Conservation (phyloP, 2,329 filamentous ascomycete species). For the Hypoxylon sp. region DNA sequence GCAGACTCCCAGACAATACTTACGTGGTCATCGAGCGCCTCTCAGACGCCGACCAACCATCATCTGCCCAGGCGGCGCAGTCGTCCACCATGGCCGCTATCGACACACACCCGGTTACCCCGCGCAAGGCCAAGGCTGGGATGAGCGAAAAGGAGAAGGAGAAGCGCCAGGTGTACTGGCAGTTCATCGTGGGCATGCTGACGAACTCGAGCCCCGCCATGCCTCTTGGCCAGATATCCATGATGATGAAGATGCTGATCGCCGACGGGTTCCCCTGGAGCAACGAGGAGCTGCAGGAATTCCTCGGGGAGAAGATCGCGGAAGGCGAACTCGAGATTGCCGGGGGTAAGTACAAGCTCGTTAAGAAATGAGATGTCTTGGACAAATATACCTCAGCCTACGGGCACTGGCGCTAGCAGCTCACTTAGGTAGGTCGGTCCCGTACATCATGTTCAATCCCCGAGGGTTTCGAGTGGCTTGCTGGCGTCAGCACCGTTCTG, state of each 20-base stretch:
- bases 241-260: slow-evolving; percentile 95
- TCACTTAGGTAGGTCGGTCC: not conserved
- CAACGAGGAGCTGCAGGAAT: slow-evolving; percentile 84
- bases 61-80: slow-evolving; percentile 35
- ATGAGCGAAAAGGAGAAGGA: slow-evolving; percentile 71
- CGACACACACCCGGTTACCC: slow-evolving; percentile 49
- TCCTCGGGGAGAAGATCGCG: slow-evolving; percentile 80
- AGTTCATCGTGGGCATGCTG: slow-evolving; percentile 94
- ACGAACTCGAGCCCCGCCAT: slow-evolving; percentile 86
- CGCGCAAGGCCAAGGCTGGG: slow-evolving; percentile 57
- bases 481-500: slow-evolving; percentile 25
- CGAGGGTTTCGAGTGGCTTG: slow-evolving; percentile 1
- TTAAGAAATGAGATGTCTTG: slow-evolving; percentile 59
- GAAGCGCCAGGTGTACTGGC: slow-evolving; percentile 76
- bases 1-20: slow-evolving; percentile 59
- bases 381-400: slow-evolving; percentile 11
- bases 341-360: slow-evolving; percentile 74
- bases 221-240: slow-evolving; percentile 80
- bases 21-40: slow-evolving; percentile 75
- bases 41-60: slow-evolving; percentile 49
- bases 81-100: slow-evolving; percentile 29
- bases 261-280: slow-evolving; percentile 88
- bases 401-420: not conserved
- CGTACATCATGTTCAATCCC: slow-evolving; percentile 1
- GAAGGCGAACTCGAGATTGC: slow-evolving; percentile 73